These are phyloP conservation scores for Penicillium nucicola DNA, from an alignment of 495 filamentous ascomycete species.

Conservation along the genomic window DNA sequence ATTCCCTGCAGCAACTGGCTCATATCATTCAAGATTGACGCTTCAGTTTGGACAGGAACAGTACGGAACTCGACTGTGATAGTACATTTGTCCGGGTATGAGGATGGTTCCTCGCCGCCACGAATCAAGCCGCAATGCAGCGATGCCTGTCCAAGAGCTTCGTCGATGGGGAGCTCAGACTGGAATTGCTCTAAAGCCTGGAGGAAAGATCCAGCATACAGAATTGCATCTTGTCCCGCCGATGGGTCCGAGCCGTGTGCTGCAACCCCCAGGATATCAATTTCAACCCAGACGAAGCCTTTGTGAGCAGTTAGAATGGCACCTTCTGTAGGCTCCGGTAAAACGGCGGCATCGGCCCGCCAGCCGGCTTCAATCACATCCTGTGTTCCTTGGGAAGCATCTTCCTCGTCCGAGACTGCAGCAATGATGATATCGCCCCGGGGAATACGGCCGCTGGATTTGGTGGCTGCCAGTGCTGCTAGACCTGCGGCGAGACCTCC, in stretches of 20 bases:
- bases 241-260: slow-evolving; percentile 44
- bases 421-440: slow-evolving; percentile 45
- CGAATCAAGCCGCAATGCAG: slow-evolving; percentile 44
- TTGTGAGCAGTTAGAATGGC: slow-evolving; percentile 41
- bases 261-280: slow-evolving; percentile 42
- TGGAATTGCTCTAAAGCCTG: slow-evolving; percentile 38
- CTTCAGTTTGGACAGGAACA: slow-evolving; percentile 31
- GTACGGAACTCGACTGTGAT: slow-evolving; percentile 46
- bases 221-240: slow-evolving; percentile 41
- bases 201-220: slow-evolving; percentile 41
- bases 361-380: slow-evolving; percentile 46
- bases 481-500: slow-evolving; percentile 42
- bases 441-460: slow-evolving; percentile 18
- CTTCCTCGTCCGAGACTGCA: slow-evolving; percentile 49
- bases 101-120: slow-evolving; percentile 46
- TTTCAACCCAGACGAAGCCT: slow-evolving; percentile 46
- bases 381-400: slow-evolving; percentile 41
- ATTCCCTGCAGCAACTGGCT: slow-evolving; percentile 18
- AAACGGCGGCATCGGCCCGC: slow-evolving; percentile 43
- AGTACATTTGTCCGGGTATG: slow-evolving; percentile 41
- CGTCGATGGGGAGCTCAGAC: slow-evolving; percentile 25
- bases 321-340: slow-evolving; percentile 39
- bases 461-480: slow-evolving; percentile 28
- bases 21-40: slow-evolving; percentile 30
- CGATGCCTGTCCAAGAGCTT: slow-evolving; percentile 32